Conservation (phyloP, 345 rosid species). For the Anacardium occidentale region DNA sequence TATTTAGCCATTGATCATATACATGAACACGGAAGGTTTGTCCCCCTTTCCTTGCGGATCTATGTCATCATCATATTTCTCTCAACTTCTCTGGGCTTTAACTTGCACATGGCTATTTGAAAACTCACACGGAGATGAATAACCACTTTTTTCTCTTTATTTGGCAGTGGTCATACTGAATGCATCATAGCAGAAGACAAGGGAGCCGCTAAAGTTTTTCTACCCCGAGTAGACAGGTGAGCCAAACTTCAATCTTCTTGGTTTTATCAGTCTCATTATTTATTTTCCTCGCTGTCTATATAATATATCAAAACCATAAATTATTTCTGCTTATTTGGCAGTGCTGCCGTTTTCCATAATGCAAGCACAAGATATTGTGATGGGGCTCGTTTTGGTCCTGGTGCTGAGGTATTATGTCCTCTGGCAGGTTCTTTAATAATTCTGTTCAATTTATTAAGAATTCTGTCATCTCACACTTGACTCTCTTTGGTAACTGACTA, state of each 20-base stretch:
- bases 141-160: not conserved
- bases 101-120: not conserved
- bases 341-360: slow-evolving; percentile 99
- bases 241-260: not conserved
- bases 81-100: not conserved
- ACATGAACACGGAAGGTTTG: slow-evolving; percentile 87
- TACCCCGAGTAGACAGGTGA: slow-evolving; percentile 84
- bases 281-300: not conserved
- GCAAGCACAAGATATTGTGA: slow-evolving; percentile 97
- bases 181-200: slow-evolving; percentile 78
- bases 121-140: not conserved
- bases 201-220: slow-evolving; percentile 73
- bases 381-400: slow-evolving; percentile 95
- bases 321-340: slow-evolving; percentile 28
- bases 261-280: not conserved
- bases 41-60: not conserved
- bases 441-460: not conserved
- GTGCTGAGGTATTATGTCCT: slow-evolving; percentile 80
- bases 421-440: not conserved
- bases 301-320: too few species aligned
- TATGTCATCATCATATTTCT: not conserved
- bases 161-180: slow-evolving; percentile 89
- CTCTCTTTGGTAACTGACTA: slow-evolving; percentile 24
- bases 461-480: slow-evolving; percentile 3
- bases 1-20: slow-evolving; percentile 80